Conservation (phyloP, 2,329 filamentous ascomycete species). For the Thielaviopsis cerberus region DNA sequence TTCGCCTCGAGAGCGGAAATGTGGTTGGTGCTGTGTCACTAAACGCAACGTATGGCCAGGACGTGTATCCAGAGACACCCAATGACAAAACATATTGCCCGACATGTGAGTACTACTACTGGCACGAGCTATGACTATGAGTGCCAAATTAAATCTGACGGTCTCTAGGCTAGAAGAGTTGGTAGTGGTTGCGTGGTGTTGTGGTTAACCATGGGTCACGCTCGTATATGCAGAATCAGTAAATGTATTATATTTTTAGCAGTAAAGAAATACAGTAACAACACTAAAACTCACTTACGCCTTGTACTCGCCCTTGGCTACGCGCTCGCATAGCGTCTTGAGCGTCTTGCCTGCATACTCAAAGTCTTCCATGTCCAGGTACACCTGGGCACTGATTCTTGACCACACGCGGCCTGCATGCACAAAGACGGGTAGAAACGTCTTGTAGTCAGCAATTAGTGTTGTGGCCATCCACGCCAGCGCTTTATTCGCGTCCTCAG, state of each 20-base stretch:
- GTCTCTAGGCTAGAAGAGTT: neutral
- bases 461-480: constrained; percentile 38
- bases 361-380: constrained; percentile 65
- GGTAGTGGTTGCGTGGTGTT: neutral
- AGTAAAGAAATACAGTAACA: neutral
- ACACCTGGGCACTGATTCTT: constrained; percentile 64
- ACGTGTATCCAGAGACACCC: constrained; percentile 30
- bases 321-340: constrained; percentile 27
- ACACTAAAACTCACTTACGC: neutral
- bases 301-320: constrained; percentile 20
- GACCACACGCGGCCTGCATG: constrained; percentile 49
- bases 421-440: constrained; percentile 47
- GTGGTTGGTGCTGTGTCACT: constrained; percentile 33
- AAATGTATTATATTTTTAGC: neutral
- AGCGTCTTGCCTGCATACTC: constrained; percentile 45
- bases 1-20: constrained; percentile 37
- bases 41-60: constrained; percentile 40
- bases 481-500: constrained; percentile 20
- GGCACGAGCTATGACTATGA: neutral
- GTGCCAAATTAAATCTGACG: neutral
- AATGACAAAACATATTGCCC: constrained; percentile 20
- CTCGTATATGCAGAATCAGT: neutral
- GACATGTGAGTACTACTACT: constrained; percentile 11
- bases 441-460: constrained; percentile 43
- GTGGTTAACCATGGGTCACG: neutral